A percentile compares a stretch with the other conserved stretches of the same genome.
Conservation (phyloP, 129 eudicot species). For the Flaveria linearis region DNA sequence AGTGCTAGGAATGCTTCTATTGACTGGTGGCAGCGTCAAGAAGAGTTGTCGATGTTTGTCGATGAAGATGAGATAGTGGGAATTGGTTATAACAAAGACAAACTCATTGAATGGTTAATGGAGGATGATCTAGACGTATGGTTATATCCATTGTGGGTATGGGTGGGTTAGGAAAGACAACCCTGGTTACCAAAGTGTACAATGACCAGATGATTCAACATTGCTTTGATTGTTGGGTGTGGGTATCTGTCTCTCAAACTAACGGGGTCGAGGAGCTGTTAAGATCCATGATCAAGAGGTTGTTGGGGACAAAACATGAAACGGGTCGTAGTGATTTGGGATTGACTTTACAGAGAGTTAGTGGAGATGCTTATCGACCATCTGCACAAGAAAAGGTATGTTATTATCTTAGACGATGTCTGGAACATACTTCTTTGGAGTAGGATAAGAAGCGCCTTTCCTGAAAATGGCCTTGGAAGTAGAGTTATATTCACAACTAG, state of each 20-base stretch:
- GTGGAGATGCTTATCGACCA: conserved; percentile 46
- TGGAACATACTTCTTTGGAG: conserved; percentile 56
- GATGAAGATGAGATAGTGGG: conserved; percentile 55
- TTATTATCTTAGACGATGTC: conserved; percentile 65
- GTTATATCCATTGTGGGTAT: conserved; percentile 65
- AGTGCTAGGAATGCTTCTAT: conserved; percentile 31
- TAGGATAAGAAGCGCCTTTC: conserved; percentile 60
- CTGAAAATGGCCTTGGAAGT: conserved; percentile 48
- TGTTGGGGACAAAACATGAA: conserved; percentile 36
- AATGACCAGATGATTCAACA: conserved; percentile 40
- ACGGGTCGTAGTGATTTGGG: conserved; percentile 43
- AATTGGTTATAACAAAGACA: conserved; percentile 37
- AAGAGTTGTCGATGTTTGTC: conserved; percentile 42
- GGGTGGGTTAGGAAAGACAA: conserved; percentile 80
- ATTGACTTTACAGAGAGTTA: conserved; percentile 42
- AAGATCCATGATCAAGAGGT: conserved; percentile 52
- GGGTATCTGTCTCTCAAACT: conserved; percentile 57
- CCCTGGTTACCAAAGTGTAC: conserved; percentile 49
- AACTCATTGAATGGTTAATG: conserved; percentile 40
- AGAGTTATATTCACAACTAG: conserved; percentile 67
- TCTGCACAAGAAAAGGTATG: conserved; percentile 52
- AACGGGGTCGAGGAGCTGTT: conserved; percentile 47
- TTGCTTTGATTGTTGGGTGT: conserved; percentile 60
- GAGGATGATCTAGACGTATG: conserved; percentile 44
- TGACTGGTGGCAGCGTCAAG: conserved; percentile 58